phyloP scores from a whole-genome alignment of 2,329 filamentous ascomycete species.

The Cercospora nicotianae region DNA sequence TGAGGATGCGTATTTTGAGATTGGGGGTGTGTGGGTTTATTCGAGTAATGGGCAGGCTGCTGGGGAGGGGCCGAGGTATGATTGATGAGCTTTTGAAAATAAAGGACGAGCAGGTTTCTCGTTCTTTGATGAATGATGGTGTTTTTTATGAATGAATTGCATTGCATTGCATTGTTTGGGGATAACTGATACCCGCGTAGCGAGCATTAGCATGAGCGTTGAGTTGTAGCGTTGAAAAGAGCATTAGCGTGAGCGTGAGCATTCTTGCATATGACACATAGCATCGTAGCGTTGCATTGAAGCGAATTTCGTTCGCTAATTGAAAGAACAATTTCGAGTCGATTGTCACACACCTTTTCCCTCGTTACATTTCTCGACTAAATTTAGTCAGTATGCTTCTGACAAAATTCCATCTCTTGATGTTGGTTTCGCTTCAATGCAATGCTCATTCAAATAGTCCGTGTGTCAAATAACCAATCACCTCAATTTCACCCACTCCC shows the following conservation, averaged over 20 bases:
- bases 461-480: background rate
- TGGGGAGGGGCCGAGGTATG: slow-evolving; percentile 14
- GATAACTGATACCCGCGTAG: background rate
- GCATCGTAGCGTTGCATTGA: background rate
- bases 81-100: background rate
- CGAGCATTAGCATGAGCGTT: background rate
- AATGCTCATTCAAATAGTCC: background rate
- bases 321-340: background rate
- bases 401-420: background rate
- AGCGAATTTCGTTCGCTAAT: background rate
- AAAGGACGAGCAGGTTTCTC: background rate
- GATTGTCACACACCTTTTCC: background rate
- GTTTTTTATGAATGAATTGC: background rate
- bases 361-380: too few relatives aligned
- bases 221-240: background rate
- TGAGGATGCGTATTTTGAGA: slow-evolving; percentile 70
- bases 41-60: slow-evolving; percentile 18
- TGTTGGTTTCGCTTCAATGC: background rate
- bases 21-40: slow-evolving; percentile 70
- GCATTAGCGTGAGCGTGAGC: background rate
- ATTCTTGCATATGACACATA: background rate
- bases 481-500: background rate
- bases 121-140: background rate
- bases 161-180: background rate
- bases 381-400: too few relatives aligned